Evolutionary conservation across 352 stramenopile species (phyloP).

Genomic region (Thalassiosira mediterranea): DNA sequence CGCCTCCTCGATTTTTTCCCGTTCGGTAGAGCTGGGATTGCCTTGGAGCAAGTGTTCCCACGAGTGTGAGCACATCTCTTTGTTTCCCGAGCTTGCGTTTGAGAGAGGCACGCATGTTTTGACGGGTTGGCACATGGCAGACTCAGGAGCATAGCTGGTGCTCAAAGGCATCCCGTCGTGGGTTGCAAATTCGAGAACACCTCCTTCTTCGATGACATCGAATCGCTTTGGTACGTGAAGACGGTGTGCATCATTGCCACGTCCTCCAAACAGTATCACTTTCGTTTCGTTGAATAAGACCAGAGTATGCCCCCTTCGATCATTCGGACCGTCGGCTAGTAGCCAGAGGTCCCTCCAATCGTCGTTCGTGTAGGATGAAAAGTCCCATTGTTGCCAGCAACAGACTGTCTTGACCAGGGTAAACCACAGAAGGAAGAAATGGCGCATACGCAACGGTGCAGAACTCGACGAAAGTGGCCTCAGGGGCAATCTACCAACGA

Average conservation of each 20-base stretch:
- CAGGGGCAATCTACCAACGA: no score
- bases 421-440: neutral
- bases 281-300: conserved; percentile 85
- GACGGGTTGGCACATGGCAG: conserved; percentile 41
- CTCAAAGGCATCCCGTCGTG: conserved; percentile 58
- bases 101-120: conserved; percentile 58
- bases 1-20: conserved; percentile 61
- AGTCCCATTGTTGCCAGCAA: conserved; percentile 89
- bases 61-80: conserved; percentile 60
- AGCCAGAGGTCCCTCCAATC: conserved; percentile 68
- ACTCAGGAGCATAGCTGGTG: conserved; percentile 41
- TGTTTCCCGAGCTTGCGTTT: conserved; percentile 51
- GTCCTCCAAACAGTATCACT: conserved; percentile 91
- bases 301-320: conserved; percentile 88
- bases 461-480: no score
- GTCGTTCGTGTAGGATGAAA: conserved; percentile 46
- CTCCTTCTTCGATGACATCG: conserved; percentile 54
- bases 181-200: conserved; percentile 61
- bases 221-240: conserved; percentile 88
- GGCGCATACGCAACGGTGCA: no score
- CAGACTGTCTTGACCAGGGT: conserved; percentile 11
- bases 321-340: conserved; percentile 76
- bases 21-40: conserved; percentile 33
- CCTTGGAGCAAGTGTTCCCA: conserved; percentile 53
- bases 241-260: conserved; percentile 88